A percentile compares a stretch with the other conserved stretches of the same genome.
phyloP scores from a whole-genome alignment of 257 asterid species.

The Solanum ahanhuiri region DNA sequence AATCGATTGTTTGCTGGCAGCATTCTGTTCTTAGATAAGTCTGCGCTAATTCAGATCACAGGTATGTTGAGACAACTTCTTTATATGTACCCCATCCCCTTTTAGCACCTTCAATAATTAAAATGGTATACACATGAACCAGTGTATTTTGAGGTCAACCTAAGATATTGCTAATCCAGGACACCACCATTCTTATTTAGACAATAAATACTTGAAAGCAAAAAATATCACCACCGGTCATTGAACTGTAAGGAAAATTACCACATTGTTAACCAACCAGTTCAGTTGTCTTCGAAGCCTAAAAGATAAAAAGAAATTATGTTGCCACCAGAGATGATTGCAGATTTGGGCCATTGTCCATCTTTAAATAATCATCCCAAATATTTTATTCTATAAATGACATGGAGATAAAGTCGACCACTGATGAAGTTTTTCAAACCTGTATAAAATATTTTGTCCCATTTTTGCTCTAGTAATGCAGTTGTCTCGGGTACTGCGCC shows the following conservation, averaged over 20 bases:
- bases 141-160: neutral
- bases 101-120: neutral
- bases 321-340: neutral
- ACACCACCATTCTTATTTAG: neutral
- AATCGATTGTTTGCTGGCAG: neutral
- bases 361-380: neutral
- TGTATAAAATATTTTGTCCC: constrained; percentile 40
- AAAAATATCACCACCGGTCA: neutral
- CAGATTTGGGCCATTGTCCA: neutral
- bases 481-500: constrained; percentile 46
- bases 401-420: neutral
- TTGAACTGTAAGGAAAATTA: neutral
- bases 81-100: neutral
- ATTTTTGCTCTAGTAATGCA: constrained; percentile 60
- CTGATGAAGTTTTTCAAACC: neutral
- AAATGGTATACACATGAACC: neutral
- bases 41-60: neutral
- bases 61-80: neutral
- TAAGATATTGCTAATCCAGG: neutral
- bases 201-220: neutral
- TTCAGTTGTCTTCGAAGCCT: neutral
- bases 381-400: neutral
- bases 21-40: neutral
- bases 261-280: neutral
- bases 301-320: neutral